These are phyloP conservation scores for Diversispora epigaea DNA, from an alignment of 192 early-diverging fungal species.

Conservation along the genomic window DNA sequence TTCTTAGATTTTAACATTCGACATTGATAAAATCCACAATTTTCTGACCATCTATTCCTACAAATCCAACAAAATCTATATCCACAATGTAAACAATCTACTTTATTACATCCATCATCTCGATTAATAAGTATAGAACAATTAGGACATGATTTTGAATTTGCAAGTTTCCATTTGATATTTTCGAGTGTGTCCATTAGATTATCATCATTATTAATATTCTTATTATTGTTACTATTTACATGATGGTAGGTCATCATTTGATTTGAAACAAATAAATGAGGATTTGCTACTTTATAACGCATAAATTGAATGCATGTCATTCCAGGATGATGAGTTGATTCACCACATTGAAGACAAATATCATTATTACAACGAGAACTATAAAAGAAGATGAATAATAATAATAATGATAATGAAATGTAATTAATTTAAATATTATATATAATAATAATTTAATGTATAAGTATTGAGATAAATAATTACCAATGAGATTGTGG, in stretches of 20 bases:
- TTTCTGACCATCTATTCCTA: conserved; percentile 55
- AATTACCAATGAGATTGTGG: conserved; percentile 52
- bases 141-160: conserved; percentile 59
- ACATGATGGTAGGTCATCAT: neutral
- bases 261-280: neutral
- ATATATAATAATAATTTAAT: too few species aligned
- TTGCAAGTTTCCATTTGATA: conserved; percentile 52
- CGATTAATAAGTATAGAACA: conserved; percentile 66
- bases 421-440: too few species aligned
- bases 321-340: conserved; percentile 42
- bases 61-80: conserved; percentile 67
- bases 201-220: conserved; percentile 15
- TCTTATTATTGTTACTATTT: too few species aligned
- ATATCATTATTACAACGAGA: conserved; percentile 40
- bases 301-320: conserved; percentile 49
- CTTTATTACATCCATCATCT: conserved; percentile 73
- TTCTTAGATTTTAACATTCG: conserved; percentile 20
- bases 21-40: conserved; percentile 67
- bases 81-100: conserved; percentile 65
- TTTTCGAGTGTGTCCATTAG: conserved; percentile 38
- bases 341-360: conserved; percentile 54
- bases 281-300: conserved; percentile 30
- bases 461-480: neutral
- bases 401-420: neutral
- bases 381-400: conserved; percentile 33